A percentile compares a stretch with the other conserved stretches of the same genome.
phyloP scores from a whole-genome alignment of 1,284 basidiomycete species.

The Heterobasidion parviporum region DNA sequence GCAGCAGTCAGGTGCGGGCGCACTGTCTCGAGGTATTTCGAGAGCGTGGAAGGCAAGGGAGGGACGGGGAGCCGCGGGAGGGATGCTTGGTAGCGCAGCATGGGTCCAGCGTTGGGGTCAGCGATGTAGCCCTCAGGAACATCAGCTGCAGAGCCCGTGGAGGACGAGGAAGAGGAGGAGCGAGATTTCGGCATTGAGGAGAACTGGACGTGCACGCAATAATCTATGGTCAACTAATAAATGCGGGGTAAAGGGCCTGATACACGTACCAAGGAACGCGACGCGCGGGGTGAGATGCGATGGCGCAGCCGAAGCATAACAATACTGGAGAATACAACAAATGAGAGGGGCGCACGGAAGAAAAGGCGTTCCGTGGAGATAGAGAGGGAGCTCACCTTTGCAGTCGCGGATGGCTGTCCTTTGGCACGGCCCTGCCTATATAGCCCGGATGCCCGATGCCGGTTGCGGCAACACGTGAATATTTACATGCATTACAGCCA shows the following conservation, averaged over 20 bases:
- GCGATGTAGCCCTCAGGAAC: constrained; percentile 33
- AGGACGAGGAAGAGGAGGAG: constrained; percentile 1
- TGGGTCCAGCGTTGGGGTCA: constrained; percentile 49
- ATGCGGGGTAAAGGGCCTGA: neutral
- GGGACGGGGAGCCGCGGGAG: constrained; percentile 84
- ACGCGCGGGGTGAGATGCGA: neutral
- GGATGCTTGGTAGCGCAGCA: constrained; percentile 75
- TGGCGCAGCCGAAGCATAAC: neutral
- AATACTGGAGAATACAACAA: neutral
- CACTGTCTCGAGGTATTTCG: constrained; percentile 83
- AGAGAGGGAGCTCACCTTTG: neutral
- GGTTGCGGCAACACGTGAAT: no score
- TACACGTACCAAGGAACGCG: neutral
- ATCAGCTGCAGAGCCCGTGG: constrained; percentile 13
- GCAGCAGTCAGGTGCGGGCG: constrained; percentile 63
- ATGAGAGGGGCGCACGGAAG: neutral
- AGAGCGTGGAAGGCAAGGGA: constrained; percentile 67
- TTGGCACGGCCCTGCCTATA: no score
- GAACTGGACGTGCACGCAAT: neutral
- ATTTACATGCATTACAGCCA: no score
- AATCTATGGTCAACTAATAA: neutral
- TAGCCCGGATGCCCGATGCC: no score
- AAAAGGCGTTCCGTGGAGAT: neutral
- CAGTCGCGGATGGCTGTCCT: neutral
- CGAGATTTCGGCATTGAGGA: constrained; percentile 1